Evolutionary conservation across 208 protist species (phyloP).

Genomic region (Trypanosoma congolense): DNA sequence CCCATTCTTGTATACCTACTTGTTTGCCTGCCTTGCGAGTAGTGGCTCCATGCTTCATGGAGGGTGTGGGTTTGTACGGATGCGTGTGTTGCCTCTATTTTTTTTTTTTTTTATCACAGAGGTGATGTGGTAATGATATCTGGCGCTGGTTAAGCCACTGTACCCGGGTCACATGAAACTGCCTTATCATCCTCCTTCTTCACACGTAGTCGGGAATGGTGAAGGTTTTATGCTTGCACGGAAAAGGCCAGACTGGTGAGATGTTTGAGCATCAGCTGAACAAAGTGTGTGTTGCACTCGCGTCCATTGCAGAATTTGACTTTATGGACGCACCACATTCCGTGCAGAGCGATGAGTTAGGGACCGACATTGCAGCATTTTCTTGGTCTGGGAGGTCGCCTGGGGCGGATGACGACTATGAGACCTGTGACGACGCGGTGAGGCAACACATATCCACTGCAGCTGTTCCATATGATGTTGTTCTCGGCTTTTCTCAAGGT

Average conservation of each 20-base stretch:
- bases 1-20: not conserved
- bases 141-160: no score
- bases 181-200: conserved; percentile 3
- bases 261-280: conserved; percentile 82
- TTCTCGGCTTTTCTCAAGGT: conserved; percentile 87
- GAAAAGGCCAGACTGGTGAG: conserved; percentile 67
- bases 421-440: conserved; percentile 42
- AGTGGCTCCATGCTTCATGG: not conserved
- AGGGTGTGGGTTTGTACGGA: not conserved
- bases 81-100: conserved; percentile 3
- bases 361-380: conserved; percentile 48
- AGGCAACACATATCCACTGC: conserved; percentile 22
- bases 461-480: conserved; percentile 29
- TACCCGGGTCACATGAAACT: no score
- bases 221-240: conserved; percentile 74
- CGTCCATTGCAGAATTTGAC: conserved; percentile 36
- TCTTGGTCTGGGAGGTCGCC: conserved; percentile 41
- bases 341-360: conserved; percentile 28
- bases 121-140: no score
- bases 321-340: conserved; percentile 63
- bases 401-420: conserved; percentile 31
- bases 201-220: conserved; percentile 17
- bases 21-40: not conserved
- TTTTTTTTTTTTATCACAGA: conserved; percentile 6
- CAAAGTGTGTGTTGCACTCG: conserved; percentile 35